These are phyloP conservation scores for Diaporthe sp. DNA, from an alignment of 2,329 filamentous ascomycete species.

Conservation along the genomic window DNA sequence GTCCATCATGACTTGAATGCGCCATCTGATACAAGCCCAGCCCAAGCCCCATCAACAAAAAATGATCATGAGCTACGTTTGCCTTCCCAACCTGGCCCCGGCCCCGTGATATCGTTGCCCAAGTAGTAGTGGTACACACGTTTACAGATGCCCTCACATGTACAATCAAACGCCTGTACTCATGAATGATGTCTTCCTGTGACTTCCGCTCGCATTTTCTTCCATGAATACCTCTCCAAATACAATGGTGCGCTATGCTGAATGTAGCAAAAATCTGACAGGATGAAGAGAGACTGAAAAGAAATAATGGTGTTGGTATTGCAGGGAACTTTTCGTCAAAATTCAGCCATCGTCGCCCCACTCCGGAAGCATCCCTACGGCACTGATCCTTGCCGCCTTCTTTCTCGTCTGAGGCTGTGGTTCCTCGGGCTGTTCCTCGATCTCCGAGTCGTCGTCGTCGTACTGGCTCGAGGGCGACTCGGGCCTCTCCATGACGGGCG, in stretches of 20 bases:
- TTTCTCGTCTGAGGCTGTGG: constrained; percentile 47
- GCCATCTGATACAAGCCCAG: not conserved
- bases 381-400: constrained; percentile 53
- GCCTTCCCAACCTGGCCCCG: not conserved
- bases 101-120: not conserved
- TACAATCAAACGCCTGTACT: constrained; percentile 18
- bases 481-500: constrained; percentile 47
- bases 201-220: not conserved
- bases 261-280: not conserved
- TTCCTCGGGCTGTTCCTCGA: constrained; percentile 37
- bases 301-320: not conserved
- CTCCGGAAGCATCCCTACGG: constrained; percentile 48
- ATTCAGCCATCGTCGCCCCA: constrained; percentile 41
- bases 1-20: not conserved
- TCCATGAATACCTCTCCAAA: not conserved
- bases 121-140: not conserved
- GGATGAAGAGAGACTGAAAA: not conserved
- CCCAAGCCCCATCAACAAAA: not conserved
- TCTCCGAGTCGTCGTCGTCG: constrained; percentile 38
- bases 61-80: not conserved
- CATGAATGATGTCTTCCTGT: constrained; percentile 7
- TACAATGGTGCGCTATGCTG: constrained; percentile 36
- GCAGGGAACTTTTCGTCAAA: not conserved
- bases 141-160: constrained; percentile 15
- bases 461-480: constrained; percentile 50